A percentile compares a stretch with the other conserved stretches of the same genome.
Evolutionary conservation across 768 basidiomycete genomes (phyloP).

Genomic region (Amanita pallidorosea): DNA sequence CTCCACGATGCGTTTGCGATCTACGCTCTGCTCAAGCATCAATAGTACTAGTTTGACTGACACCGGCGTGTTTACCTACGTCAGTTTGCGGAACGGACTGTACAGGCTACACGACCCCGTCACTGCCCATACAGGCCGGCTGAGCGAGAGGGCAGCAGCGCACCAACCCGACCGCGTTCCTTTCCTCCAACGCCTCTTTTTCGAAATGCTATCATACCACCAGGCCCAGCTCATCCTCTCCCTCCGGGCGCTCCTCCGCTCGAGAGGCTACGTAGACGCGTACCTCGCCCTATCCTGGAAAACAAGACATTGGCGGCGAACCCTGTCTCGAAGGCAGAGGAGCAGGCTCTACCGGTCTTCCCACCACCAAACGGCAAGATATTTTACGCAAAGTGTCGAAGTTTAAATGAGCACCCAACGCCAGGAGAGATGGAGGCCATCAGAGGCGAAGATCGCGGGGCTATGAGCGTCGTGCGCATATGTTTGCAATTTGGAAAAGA

Average conservation of each 20-base stretch:
- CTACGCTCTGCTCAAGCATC: constrained; percentile 27
- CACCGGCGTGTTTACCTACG: constrained; percentile 33
- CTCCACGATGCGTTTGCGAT: constrained; percentile 28
- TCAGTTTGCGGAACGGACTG: constrained; percentile 26
- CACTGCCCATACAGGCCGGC: neutral
- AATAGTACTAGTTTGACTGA: constrained; percentile 16
- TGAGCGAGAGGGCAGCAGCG: neutral
- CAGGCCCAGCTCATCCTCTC: constrained; percentile 26
- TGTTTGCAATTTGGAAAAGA: constrained; percentile 19
- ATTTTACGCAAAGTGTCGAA: constrained; percentile 34
- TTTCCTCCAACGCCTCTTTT: constrained; percentile 31
- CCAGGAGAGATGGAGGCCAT: constrained; percentile 16
- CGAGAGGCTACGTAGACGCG: constrained; percentile 38
- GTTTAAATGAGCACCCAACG: constrained; percentile 19
- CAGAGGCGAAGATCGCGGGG: constrained; percentile 21
- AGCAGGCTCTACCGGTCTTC: constrained; percentile 20
- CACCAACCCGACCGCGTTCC: constrained; percentile 12
- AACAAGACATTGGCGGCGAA: neutral
- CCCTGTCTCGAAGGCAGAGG: neutral
- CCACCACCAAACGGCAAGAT: constrained; percentile 43
- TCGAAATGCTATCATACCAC: constrained; percentile 28
- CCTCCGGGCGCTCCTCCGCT: constrained; percentile 32
- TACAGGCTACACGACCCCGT: constrained; percentile 10
- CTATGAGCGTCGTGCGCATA: constrained; percentile 52
- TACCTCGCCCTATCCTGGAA: constrained; percentile 22